phyloP scores from a whole-genome alignment of 768 basidiomycete species.

The Naganishia onofrii region DNA sequence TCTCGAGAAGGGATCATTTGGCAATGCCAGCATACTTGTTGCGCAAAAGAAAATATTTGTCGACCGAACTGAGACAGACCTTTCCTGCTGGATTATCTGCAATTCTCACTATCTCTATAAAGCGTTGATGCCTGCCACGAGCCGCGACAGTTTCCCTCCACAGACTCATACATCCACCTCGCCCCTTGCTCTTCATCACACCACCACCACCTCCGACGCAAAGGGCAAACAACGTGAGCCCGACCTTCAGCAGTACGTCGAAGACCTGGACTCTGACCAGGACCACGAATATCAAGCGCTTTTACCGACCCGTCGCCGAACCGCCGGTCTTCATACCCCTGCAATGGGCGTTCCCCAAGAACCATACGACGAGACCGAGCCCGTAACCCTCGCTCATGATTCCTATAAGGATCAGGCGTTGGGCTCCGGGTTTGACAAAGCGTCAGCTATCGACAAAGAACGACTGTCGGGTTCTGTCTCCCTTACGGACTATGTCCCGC shows the following conservation, averaged over 20 bases:
- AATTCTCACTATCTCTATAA: not conserved
- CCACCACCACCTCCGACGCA: not conserved
- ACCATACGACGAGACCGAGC: not conserved
- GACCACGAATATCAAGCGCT: conserved; percentile 15
- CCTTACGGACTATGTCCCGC: not conserved
- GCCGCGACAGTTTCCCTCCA: not conserved
- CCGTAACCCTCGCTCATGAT: not conserved
- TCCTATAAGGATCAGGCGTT: not conserved
- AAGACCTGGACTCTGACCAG: conserved; percentile 7
- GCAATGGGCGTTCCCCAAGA: conserved; percentile 1
- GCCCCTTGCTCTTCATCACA: not conserved
- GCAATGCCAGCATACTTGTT: not conserved
- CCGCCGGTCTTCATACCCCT: not conserved
- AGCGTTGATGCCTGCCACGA: not conserved
- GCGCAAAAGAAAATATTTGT: not conserved
- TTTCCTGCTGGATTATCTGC: not conserved
- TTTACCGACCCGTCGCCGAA: not conserved
- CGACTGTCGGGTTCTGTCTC: conserved; percentile 4
- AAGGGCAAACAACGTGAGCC: conserved; percentile 13
- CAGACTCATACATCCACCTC: not conserved
- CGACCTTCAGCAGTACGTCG: conserved; percentile 11
- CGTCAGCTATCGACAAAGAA: not conserved
- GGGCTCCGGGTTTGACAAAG: not conserved
- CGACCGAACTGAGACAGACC: not conserved
- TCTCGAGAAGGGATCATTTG: too few relatives aligned